Evolutionary conservation across 257 asterid species (phyloP).

Genomic region (Solanum chmielewskii): DNA sequence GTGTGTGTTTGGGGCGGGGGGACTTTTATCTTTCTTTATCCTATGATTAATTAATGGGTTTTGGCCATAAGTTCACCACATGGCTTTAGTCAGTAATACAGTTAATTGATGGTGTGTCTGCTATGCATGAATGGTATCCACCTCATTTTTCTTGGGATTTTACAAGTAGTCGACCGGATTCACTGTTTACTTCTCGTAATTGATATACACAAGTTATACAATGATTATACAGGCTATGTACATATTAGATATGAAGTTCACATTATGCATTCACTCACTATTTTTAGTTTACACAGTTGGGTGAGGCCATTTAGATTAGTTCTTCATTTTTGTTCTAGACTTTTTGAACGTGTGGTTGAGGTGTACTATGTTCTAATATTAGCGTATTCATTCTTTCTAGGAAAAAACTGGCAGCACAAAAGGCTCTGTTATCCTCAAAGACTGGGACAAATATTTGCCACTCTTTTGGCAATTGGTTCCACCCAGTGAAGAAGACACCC

Average conservation of each 20-base stretch:
- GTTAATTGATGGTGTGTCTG: neutral
- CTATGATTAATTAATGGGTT: neutral
- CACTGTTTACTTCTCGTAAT: neutral
- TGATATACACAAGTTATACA: neutral
- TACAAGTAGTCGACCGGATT: neutral
- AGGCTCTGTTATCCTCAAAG: constrained; percentile 58
- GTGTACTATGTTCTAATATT: neutral
- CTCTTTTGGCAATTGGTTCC: constrained; percentile 98
- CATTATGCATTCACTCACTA: neutral
- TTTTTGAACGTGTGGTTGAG: neutral
- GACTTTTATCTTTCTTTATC: neutral
- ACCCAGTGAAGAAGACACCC: constrained; percentile 98
- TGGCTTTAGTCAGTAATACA: neutral
- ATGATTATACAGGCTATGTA: neutral
- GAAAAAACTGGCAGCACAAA: constrained; percentile 89
- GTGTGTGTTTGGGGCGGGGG: neutral
- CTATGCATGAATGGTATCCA: neutral
- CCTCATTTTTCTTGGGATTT: neutral
- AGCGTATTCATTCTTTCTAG: constrained; percentile 9
- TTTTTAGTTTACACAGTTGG: neutral
- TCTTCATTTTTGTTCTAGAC: neutral
- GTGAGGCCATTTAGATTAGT: neutral
- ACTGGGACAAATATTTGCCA: constrained; percentile 82
- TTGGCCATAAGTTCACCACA: neutral
- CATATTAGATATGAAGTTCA: neutral